phyloP scores from a whole-genome alignment of 1,284 basidiomycete species.

The Neolentinus lepideus region DNA sequence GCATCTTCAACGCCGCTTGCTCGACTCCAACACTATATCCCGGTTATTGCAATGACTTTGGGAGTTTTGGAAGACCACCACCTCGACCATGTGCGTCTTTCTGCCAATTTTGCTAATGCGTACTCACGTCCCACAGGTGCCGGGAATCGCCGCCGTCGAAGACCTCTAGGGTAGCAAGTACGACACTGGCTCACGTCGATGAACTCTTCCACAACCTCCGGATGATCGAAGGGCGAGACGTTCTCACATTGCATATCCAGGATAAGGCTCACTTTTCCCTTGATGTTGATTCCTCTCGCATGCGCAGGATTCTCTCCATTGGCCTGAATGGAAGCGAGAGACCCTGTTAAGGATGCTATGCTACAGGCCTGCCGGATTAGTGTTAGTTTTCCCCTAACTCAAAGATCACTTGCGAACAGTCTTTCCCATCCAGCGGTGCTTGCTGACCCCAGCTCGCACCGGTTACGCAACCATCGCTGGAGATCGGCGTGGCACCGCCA shows the following conservation, averaged over 20 bases:
- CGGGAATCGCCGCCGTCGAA: neutral
- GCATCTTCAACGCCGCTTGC: too few species aligned
- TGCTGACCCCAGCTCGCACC: neutral
- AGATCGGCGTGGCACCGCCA: neutral
- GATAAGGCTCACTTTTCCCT: too few species aligned
- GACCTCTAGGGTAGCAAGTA: neutral
- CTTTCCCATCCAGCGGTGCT: neutral
- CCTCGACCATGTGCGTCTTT: neutral
- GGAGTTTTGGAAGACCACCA: conserved; percentile 1
- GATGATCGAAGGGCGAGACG: conserved; percentile 36
- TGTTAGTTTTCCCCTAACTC: neutral
- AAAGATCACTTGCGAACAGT: neutral
- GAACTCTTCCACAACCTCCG: conserved; percentile 32
- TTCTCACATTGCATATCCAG: conserved; percentile 11
- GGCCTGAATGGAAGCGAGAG: conserved; percentile 39
- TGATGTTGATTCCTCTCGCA: neutral
- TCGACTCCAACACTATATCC: neutral
- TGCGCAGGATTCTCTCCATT: conserved; percentile 26
- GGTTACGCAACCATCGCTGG: neutral
- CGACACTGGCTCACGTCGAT: neutral
- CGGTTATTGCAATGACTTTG: neutral
- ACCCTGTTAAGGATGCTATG: conserved; percentile 31
- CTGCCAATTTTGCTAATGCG: neutral
- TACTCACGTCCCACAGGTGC: neutral
- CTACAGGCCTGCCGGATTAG: neutral